Evolutionary conservation across 1,139 yeast species (phyloP).

Genomic region (Kluyveromyces marxianus): DNA sequence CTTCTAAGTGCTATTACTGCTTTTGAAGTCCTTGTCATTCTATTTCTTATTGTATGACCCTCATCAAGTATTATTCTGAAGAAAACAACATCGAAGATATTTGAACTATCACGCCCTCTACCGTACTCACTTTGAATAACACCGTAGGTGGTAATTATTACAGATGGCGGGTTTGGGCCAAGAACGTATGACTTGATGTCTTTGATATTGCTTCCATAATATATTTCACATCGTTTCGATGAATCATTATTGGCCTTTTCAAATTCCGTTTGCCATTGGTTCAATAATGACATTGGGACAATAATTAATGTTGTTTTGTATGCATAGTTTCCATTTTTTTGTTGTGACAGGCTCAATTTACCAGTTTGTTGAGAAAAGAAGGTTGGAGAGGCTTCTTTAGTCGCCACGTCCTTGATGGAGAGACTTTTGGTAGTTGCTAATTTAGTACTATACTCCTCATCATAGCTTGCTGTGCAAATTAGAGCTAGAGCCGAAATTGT

Average conservation of each 20-base stretch:
- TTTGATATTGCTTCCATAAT: slow-evolving; percentile 62
- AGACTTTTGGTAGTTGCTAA: background rate
- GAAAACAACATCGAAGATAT: slow-evolving; percentile 67
- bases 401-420: background rate
- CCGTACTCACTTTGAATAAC: slow-evolving; percentile 61
- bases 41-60: slow-evolving; percentile 83
- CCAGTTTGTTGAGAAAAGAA: background rate
- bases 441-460: slow-evolving; percentile 23
- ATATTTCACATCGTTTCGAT: slow-evolving; percentile 44
- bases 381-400: background rate
- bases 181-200: slow-evolving; percentile 35
- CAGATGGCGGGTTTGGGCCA: slow-evolving; percentile 44
- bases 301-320: slow-evolving; percentile 66
- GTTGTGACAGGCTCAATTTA: background rate
- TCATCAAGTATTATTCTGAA: slow-evolving; percentile 83
- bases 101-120: slow-evolving; percentile 29
- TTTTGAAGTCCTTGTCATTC: slow-evolving; percentile 72
- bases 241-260: slow-evolving; percentile 46
- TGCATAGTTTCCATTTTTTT: slow-evolving; percentile 42
- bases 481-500: slow-evolving; percentile 79
- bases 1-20: slow-evolving; percentile 63
- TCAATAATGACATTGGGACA: slow-evolving; percentile 82
- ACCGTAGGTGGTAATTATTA: slow-evolving; percentile 82
- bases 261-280: slow-evolving; percentile 89
- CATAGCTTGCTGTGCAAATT: slow-evolving; percentile 56